Percentiles rank a stretch among this genome's conserved stretches.
phyloP scores from a whole-genome alignment of 805 yeast genomes.

The Suhomyces faveliae region DNA sequence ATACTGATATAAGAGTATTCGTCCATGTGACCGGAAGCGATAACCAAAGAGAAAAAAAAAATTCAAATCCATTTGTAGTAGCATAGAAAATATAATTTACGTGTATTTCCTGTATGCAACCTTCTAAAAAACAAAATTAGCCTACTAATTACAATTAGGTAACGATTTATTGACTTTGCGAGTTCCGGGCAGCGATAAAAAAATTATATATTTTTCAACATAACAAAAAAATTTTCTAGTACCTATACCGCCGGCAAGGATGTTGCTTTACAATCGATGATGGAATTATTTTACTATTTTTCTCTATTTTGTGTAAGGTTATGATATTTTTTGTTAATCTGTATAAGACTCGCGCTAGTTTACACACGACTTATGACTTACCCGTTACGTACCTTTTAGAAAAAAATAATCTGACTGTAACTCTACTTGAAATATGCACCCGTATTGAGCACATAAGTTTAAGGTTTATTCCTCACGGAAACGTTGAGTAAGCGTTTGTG shows the following conservation, averaged over 20 bases:
- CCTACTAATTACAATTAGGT: background rate
- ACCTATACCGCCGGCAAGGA: background rate
- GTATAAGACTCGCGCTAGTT: background rate
- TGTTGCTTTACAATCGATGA: slow-evolving; percentile 1
- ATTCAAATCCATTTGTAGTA: background rate
- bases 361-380: background rate
- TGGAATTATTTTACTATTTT: slow-evolving; percentile 1
- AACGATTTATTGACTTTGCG: background rate
- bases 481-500: background rate
- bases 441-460: background rate
- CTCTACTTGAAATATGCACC: slow-evolving; percentile 3
- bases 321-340: background rate
- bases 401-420: background rate
- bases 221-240: background rate
- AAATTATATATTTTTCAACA: background rate
- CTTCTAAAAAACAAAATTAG: background rate
- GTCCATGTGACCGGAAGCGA: slow-evolving; percentile 6
- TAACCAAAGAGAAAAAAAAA: slow-evolving; percentile 4
- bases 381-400: background rate
- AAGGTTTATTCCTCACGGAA: background rate
- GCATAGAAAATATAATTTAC: slow-evolving; percentile 1
- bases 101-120: slow-evolving; percentile 1
- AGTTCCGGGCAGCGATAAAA: background rate
- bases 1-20: slow-evolving; percentile 1
- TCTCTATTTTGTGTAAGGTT: background rate